Evolutionary conservation across 2,329 filamentous ascomycete genomes (phyloP).

Genomic region (Aspergillus novofumigatus): DNA sequence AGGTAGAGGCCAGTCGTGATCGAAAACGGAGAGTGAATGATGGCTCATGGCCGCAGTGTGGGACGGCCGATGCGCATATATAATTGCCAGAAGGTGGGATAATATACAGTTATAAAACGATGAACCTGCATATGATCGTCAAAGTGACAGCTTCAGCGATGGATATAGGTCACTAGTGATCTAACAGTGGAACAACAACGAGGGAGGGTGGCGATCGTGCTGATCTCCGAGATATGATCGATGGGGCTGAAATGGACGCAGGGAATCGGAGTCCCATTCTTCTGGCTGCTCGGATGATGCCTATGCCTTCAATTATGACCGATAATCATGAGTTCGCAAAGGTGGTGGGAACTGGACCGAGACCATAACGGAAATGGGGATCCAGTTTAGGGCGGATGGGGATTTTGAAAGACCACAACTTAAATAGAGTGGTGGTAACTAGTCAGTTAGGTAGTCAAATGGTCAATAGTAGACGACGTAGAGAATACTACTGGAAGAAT

Average conservation of each 20-base stretch:
- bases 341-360: not conserved
- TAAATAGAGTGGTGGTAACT: not conserved
- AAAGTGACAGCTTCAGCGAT: not conserved
- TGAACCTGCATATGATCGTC: not conserved
- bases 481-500: not conserved
- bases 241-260: conserved; percentile 7
- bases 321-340: not conserved
- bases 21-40: conserved; percentile 4
- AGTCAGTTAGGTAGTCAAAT: not conserved
- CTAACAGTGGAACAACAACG: not conserved
- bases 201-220: conserved; percentile 15
- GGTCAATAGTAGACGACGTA: not conserved
- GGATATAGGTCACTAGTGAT: not conserved
- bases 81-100: not conserved
- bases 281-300: not conserved
- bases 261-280: conserved; percentile 9
- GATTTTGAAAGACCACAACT: not conserved
- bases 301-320: not conserved
- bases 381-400: not conserved
- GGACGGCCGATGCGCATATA: not conserved
- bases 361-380: not conserved
- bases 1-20: conserved; percentile 28
- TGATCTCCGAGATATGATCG: conserved; percentile 16
- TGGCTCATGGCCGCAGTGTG: conserved; percentile 12
- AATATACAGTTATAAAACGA: not conserved